Percentiles rank a stretch among this genome's conserved stretches.
Evolutionary conservation across 352 stramenopile genomes (phyloP).

Genomic region (Phytophthora aleatoria): DNA sequence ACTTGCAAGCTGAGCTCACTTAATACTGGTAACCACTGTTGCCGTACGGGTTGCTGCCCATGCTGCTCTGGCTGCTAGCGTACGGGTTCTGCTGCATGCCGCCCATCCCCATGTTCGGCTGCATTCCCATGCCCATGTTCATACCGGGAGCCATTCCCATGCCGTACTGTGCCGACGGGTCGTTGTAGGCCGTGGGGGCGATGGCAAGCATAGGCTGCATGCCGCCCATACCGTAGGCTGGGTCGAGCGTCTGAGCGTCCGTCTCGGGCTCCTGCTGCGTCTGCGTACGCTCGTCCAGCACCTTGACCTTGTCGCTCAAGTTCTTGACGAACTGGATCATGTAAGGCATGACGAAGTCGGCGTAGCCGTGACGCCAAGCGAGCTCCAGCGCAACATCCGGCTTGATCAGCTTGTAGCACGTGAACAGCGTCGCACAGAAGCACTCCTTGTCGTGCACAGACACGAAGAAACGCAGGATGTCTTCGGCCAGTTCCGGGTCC

Average conservation of each 20-base stretch:
- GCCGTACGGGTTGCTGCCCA: constrained; percentile 59
- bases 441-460: constrained; percentile 99
- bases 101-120: constrained; percentile 51
- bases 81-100: constrained; percentile 63
- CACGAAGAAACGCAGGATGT: constrained; percentile 99
- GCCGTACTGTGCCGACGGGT: constrained; percentile 64
- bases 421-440: constrained; percentile 98
- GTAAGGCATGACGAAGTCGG: constrained; percentile 99
- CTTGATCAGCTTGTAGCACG: constrained; percentile 98
- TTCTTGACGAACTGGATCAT: constrained; percentile 99
- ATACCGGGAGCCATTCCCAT: constrained; percentile 61
- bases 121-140: constrained; percentile 60
- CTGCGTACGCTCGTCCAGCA: constrained; percentile 91
- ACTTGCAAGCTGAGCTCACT: constrained; percentile 16
- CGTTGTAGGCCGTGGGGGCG: constrained; percentile 83
- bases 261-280: constrained; percentile 75
- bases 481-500: constrained; percentile 96
- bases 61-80: constrained; percentile 50
- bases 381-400: constrained; percentile 99
- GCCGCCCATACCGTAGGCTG: constrained; percentile 75
- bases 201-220: constrained; percentile 86
- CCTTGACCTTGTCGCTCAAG: constrained; percentile 94
- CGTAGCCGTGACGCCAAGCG: constrained; percentile 98
- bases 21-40: constrained; percentile 60
- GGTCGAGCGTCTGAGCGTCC: constrained; percentile 60